Percentiles rank a stretch among this genome's conserved stretches.
Conservation (phyloP, 202 grass and related monocot genomes). For the Zoysia matrella region DNA sequence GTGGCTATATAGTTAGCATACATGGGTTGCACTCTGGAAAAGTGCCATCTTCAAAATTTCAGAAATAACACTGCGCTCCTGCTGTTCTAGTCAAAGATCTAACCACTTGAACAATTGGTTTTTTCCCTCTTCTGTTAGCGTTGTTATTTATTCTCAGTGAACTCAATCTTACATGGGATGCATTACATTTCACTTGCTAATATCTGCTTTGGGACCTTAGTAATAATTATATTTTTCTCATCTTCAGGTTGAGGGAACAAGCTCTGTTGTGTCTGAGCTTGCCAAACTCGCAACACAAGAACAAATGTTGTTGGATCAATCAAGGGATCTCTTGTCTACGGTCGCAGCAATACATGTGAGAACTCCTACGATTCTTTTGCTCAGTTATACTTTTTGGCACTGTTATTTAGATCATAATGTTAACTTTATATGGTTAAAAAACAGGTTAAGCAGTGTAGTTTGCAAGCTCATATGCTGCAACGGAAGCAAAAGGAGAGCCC, state of each 20-base stretch:
- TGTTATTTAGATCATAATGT: neutral
- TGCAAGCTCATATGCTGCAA: conserved; percentile 90
- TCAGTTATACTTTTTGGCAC: neutral
- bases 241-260: conserved; percentile 81
- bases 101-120: neutral
- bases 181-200: neutral
- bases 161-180: neutral
- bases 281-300: conserved; percentile 81
- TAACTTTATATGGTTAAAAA: conserved; percentile 41
- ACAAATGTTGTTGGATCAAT: conserved; percentile 76
- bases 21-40: neutral
- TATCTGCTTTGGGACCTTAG: neutral
- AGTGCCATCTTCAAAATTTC: neutral
- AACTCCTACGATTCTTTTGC: neutral
- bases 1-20: neutral
- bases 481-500: conserved; percentile 64
- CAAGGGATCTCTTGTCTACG: conserved; percentile 82
- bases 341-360: conserved; percentile 86
- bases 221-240: neutral
- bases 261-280: conserved; percentile 83
- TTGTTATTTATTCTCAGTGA: conserved; percentile 2
- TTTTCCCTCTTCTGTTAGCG: neutral
- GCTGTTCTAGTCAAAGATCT: neutral
- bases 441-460: conserved; percentile 92
- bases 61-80: neutral